phyloP scores from a whole-genome alignment of 495 filamentous ascomycete species.

The Penicillium angulare region DNA sequence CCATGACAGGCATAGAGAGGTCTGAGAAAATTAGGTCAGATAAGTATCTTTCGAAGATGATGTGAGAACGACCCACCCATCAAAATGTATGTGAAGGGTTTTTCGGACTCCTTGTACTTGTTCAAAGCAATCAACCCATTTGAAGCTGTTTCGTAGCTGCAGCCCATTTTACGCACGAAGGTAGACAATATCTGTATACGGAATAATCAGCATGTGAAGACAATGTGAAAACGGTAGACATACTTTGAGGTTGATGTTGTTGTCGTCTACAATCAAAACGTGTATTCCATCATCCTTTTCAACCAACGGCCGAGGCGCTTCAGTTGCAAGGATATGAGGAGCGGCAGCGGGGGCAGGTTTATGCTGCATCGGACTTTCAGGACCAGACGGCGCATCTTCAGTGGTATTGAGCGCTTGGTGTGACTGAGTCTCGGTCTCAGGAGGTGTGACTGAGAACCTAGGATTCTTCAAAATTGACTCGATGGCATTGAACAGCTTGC shows the following conservation, averaged over 20 bases:
- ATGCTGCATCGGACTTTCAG: no score
- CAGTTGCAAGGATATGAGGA: neutral
- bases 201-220: neutral
- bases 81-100: conserved; percentile 50
- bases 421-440: neutral
- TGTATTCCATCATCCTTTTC: no score
- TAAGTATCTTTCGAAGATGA: neutral
- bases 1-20: conserved; percentile 67
- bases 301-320: neutral
- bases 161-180: conserved; percentile 54
- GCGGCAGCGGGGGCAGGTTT: neutral
- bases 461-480: conserved; percentile 20
- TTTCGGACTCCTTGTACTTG: conserved; percentile 36
- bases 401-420: no score
- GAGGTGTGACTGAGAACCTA: conserved; percentile 5
- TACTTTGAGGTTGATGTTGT: conserved; percentile 51
- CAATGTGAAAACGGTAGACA: neutral
- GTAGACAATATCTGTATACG: conserved; percentile 39
- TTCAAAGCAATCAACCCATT: conserved; percentile 61
- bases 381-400: no score
- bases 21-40: conserved; percentile 35
- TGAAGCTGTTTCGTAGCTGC: conserved; percentile 49
- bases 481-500: conserved; percentile 27
- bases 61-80: conserved; percentile 45
- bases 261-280: conserved; percentile 50